Evolutionary conservation across 345 rosid genomes (phyloP).

Genomic region (Psidium guajava): DNA sequence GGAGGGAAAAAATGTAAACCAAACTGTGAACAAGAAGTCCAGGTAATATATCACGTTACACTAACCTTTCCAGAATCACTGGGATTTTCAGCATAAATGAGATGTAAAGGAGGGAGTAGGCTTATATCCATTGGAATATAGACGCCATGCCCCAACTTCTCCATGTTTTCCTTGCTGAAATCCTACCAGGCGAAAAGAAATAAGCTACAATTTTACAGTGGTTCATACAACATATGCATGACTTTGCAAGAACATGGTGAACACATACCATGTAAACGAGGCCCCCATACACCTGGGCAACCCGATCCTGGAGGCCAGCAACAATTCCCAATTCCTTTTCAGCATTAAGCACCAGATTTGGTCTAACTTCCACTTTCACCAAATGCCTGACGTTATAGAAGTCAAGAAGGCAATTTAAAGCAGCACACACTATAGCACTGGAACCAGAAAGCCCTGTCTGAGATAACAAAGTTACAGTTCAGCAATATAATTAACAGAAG

Average conservation of each 20-base stretch:
- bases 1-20: neutral
- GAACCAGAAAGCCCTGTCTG: slow-evolving; percentile 93
- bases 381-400: slow-evolving; percentile 69
- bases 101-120: slow-evolving; percentile 76
- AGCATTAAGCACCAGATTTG: slow-evolving; percentile 52
- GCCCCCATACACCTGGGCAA: slow-evolving; percentile 92
- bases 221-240: neutral
- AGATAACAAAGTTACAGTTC: neutral
- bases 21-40: neutral
- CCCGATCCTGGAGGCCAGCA: slow-evolving; percentile 92
- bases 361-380: slow-evolving; percentile 59
- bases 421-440: slow-evolving; percentile 80
- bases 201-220: neutral
- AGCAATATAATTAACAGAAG: neutral
- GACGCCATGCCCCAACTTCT: slow-evolving; percentile 64
- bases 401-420: slow-evolving; percentile 76
- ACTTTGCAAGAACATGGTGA: neutral
- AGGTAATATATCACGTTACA: neutral
- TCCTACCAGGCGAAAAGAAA: slow-evolving; percentile 28
- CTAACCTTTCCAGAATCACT: slow-evolving; percentile 90
- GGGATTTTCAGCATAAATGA: slow-evolving; percentile 80
- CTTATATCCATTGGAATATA: slow-evolving; percentile 52
- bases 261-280: slow-evolving; percentile 61
- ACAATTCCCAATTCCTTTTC: slow-evolving; percentile 84
- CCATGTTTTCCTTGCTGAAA: slow-evolving; percentile 69